A percentile compares a stretch with the other conserved stretches of the same genome.
Conservation (phyloP, 2,329 filamentous ascomycete genomes). For the Arthrobotrys conoides region DNA sequence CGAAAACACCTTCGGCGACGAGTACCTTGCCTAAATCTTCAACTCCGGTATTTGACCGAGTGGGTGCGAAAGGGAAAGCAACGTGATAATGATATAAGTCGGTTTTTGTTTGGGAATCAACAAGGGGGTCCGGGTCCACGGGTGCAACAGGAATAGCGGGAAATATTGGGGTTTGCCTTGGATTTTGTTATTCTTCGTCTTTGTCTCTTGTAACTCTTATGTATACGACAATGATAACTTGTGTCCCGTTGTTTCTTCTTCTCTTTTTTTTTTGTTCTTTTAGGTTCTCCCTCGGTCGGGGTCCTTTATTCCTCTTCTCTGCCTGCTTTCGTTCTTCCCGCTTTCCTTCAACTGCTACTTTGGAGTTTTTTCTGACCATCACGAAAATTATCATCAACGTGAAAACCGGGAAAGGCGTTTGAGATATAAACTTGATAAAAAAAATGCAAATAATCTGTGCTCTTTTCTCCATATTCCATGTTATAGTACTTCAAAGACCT, state of each 20-base stretch:
- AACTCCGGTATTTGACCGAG: constrained; percentile 30
- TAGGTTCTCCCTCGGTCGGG: constrained; percentile 12
- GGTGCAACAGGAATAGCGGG: constrained; percentile 46
- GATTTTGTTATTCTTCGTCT: constrained; percentile 31
- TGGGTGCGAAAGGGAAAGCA: constrained; percentile 26
- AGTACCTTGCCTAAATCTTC: constrained; percentile 64
- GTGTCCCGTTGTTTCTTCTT: constrained; percentile 20
- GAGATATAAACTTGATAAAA: constrained; percentile 48
- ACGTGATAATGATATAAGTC: constrained; percentile 41
- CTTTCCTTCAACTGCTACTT: constrained; percentile 48
- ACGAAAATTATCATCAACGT: constrained; percentile 39
- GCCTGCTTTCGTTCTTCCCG: constrained; percentile 33
- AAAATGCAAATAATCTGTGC: constrained; percentile 37
- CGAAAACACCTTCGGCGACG: constrained; percentile 93
- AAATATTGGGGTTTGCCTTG: constrained; percentile 38
- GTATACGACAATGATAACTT: constrained; percentile 56
- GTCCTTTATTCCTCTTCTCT: constrained; percentile 6
- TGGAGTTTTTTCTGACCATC: constrained; percentile 53
- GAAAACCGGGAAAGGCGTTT: constrained; percentile 55
- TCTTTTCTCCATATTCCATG: constrained; percentile 14
- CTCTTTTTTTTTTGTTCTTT: constrained; percentile 1
- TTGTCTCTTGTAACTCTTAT: constrained; percentile 47
- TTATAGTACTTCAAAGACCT: background rate
- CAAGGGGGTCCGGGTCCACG: constrained; percentile 19
- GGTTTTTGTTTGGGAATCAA: constrained; percentile 33